A percentile compares a stretch with the other conserved stretches of the same genome.
These are phyloP conservation scores for Neopestalotiopsis clavispora DNA, from an alignment of 2,329 filamentous ascomycete genomes.

Conservation along the genomic window DNA sequence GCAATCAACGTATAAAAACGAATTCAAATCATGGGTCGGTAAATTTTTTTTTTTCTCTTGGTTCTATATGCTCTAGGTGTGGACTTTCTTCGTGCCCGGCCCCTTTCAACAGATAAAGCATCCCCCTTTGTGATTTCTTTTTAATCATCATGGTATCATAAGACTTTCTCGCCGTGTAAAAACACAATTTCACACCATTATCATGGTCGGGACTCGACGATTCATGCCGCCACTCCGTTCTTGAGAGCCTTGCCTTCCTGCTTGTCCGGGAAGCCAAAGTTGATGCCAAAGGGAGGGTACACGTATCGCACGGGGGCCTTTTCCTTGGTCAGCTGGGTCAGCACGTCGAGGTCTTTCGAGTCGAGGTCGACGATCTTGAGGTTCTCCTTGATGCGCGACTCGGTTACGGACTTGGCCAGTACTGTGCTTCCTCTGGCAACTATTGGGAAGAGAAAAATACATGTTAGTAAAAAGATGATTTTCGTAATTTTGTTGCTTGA, in stretches of 20 bases:
- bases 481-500: background rate
- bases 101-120: no score
- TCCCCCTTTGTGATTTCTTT: no score
- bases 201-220: background rate
- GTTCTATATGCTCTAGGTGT: background rate
- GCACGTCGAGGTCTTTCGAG: slow-evolving; percentile 62
- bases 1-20: no score
- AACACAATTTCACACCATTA: slow-evolving; percentile 10
- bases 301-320: slow-evolving; percentile 65
- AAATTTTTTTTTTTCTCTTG: background rate
- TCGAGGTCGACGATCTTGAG: slow-evolving; percentile 69
- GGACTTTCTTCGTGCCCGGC: no score
- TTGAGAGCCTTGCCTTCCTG: slow-evolving; percentile 28
- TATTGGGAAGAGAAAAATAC: background rate
- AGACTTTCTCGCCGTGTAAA: background rate
- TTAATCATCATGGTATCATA: slow-evolving; percentile 17
- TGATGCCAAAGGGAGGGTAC: slow-evolving; percentile 70
- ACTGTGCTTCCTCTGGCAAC: slow-evolving; percentile 73
- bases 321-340: slow-evolving; percentile 58
- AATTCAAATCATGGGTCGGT: no score
- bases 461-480: no score
- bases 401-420: slow-evolving; percentile 74
- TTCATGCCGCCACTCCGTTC: slow-evolving; percentile 6
- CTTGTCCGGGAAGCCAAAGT: slow-evolving; percentile 78
- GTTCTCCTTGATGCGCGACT: slow-evolving; percentile 72